Conservation (phyloP, 495 filamentous ascomycete species). For the Penicillium manginii region DNA sequence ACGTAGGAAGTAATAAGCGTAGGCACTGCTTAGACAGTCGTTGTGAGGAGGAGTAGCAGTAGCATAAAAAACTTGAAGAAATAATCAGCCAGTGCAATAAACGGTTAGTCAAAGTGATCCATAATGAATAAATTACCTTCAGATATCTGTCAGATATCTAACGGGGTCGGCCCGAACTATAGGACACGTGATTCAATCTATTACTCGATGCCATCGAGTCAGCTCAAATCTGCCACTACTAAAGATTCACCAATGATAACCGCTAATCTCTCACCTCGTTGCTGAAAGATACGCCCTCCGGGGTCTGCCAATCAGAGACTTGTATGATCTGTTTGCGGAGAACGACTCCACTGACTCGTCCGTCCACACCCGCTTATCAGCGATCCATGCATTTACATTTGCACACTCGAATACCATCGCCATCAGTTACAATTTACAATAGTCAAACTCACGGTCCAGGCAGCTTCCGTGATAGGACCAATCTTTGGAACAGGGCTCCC, state of each 20-base stretch:
- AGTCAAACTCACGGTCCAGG: background rate
- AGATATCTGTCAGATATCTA: too few species aligned
- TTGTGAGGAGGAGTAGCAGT: too few species aligned
- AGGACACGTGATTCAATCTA: conserved; percentile 28
- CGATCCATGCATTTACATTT: conserved; percentile 2
- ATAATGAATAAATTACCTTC: background rate
- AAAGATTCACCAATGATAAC: conserved; percentile 8
- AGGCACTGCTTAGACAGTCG: background rate
- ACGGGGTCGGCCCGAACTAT: too few species aligned
- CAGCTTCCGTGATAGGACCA: conserved; percentile 8
- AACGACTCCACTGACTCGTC: conserved; percentile 9
- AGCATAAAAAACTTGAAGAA: too few species aligned
- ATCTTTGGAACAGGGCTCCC: conserved; percentile 3
- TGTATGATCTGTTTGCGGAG: conserved; percentile 21
- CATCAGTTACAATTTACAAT: background rate
- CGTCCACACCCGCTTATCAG: conserved; percentile 21
- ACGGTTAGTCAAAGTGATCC: too few species aligned
- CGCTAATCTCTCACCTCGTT: conserved; percentile 14
- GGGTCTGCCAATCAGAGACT: conserved; percentile 13
- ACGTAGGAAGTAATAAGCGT: background rate
- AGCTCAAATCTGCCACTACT: conserved; percentile 7
- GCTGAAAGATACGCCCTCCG: conserved; percentile 25
- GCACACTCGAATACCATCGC: background rate
- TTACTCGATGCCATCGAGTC: conserved; percentile 53
- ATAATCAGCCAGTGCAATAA: too few species aligned